phyloP scores from a whole-genome alignment of 208 protist species.

The Wallacemonas rigidus region DNA sequence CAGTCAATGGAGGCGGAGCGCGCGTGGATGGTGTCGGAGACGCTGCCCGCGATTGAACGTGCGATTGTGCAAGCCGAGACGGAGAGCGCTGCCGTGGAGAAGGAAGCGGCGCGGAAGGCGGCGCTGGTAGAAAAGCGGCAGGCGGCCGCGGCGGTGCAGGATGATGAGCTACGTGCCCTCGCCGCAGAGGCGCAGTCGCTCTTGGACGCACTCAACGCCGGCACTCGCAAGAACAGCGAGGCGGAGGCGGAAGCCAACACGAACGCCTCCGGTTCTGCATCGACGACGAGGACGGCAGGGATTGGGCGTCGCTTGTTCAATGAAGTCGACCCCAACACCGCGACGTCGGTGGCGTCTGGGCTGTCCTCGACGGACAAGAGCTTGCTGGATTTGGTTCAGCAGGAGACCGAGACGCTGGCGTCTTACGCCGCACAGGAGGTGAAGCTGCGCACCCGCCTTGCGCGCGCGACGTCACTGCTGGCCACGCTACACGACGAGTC shows the following conservation, averaged over 20 bases:
- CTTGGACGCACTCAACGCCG: neutral
- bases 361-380: neutral
- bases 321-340: conserved; percentile 13
- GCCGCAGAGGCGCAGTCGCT: neutral
- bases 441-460: conserved; percentile 12
- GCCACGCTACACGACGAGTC: conserved; percentile 15
- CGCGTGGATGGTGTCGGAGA: conserved; percentile 11
- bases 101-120: neutral
- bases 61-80: neutral
- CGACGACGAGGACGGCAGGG: neutral
- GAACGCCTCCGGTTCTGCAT: neutral
- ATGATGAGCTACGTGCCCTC: neutral
- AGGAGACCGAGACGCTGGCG: conserved; percentile 21
- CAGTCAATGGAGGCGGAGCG: neutral
- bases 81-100: neutral
- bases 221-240: neutral
- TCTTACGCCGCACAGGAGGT: conserved; percentile 19
- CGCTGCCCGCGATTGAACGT: neutral
- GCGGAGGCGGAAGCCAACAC: neutral
- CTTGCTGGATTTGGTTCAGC: conserved; percentile 10
- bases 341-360: neutral
- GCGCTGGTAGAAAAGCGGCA: conserved; percentile 13
- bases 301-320: conserved; percentile 9
- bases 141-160: neutral
- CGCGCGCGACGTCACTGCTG: neutral